Conservation (phyloP, 345 rosid species). For the Noccaea caerulescens region DNA sequence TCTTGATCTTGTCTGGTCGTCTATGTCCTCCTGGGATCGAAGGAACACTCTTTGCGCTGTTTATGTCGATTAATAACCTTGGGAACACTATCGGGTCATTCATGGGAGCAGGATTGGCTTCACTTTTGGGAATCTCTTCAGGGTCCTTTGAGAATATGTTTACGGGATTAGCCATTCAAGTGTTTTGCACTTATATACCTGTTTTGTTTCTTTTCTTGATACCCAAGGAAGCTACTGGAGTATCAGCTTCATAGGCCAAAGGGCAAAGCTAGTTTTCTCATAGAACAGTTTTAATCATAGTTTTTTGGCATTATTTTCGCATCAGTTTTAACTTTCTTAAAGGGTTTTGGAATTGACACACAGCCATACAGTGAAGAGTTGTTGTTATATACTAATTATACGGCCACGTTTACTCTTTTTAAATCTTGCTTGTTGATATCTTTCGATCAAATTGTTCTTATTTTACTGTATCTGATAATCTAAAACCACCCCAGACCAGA, state of each 20-base stretch:
- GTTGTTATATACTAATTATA: too few species aligned
- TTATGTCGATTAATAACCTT: constrained; percentile 92
- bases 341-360: not conserved
- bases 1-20: constrained; percentile 92
- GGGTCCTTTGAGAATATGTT: constrained; percentile 85
- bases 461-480: too few species aligned
- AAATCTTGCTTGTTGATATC: too few species aligned
- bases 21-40: constrained; percentile 96
- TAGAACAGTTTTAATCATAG: constrained; percentile 4
- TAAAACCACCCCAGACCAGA: too few species aligned
- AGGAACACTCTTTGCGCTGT: constrained; percentile 94
- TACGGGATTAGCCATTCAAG: constrained; percentile 70
- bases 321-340: not conserved
- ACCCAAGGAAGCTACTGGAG: constrained; percentile 90
- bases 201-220: constrained; percentile 73
- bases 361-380: too few species aligned
- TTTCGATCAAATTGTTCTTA: too few species aligned
- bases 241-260: constrained; percentile 54
- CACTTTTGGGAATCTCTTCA: constrained; percentile 72
- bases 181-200: constrained; percentile 78
- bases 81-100: constrained; percentile 89
- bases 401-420: too few species aligned
- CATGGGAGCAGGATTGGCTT: constrained; percentile 88
- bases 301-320: not conserved
- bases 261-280: not conserved